These are phyloP conservation scores for Combretum micranthum DNA, from an alignment of 345 rosid genomes.

Conservation along the genomic window DNA sequence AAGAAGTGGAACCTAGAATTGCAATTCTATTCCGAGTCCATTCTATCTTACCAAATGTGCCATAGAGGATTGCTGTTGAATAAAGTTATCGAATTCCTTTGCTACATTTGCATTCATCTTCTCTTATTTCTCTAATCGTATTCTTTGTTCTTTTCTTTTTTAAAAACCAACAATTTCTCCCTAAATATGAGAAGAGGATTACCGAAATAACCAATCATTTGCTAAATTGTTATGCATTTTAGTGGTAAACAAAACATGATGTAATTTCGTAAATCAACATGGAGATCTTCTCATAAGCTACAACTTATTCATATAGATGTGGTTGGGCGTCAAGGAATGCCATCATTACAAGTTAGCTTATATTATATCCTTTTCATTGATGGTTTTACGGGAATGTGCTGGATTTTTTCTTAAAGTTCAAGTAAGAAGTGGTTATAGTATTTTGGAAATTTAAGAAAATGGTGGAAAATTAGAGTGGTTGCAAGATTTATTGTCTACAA, in stretches of 20 bases:
- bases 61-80: too few relatives aligned
- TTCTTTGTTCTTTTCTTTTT: too few relatives aligned
- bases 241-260: neutral
- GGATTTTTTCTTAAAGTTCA: neutral
- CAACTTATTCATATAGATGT: neutral
- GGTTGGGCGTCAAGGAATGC: neutral
- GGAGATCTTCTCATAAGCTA: neutral
- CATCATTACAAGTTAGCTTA: neutral
- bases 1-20: too few relatives aligned
- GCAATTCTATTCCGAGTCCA: too few relatives aligned
- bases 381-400: too few relatives aligned
- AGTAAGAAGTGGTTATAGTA: neutral
- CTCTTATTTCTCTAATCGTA: too few relatives aligned
- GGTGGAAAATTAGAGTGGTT: constrained; percentile 1
- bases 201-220: neutral
- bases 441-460: neutral
- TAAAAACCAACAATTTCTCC: too few relatives aligned
- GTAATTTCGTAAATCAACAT: neutral
- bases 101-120: too few relatives aligned
- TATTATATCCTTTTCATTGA: constrained; percentile 11
- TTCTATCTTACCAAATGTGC: too few relatives aligned
- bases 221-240: neutral
- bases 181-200: neutral
- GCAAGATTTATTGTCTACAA: neutral
- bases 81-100: too few relatives aligned